Conservation (phyloP, 305 asterid species). For the Plantago coronopus region DNA sequence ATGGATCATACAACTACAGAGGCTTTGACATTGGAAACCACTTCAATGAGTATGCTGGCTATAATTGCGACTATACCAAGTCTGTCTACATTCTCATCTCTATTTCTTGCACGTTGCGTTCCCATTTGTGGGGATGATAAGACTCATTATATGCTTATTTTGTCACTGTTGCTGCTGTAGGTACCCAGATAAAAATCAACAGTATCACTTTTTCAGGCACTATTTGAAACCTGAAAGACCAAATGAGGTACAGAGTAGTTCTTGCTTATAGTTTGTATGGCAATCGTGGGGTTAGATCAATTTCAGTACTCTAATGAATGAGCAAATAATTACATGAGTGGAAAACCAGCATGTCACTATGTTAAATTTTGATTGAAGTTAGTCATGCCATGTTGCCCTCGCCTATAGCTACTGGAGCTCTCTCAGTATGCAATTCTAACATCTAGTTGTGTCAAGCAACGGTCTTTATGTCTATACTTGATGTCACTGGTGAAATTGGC, state of each 20-base stretch:
- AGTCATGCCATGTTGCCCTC: not conserved
- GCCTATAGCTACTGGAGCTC: not conserved
- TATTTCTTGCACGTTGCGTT: conserved; percentile 15
- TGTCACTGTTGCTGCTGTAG: conserved; percentile 38
- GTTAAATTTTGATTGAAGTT: not conserved
- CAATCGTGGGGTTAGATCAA: not conserved
- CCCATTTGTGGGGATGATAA: conserved; percentile 10
- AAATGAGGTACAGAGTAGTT: conserved; percentile 46
- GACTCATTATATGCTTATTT: conserved; percentile 6
- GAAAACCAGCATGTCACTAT: not conserved
- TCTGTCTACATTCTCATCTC: conserved; percentile 35
- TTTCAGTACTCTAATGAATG: not conserved
- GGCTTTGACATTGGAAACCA: conserved; percentile 98
- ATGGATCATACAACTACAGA: conserved; percentile 89
- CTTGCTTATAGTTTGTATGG: conserved; percentile 6
- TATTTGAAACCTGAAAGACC: conserved; percentile 59
- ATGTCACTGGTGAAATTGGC: conserved; percentile 21
- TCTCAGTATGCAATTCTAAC: not conserved
- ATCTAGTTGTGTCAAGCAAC: not conserved
- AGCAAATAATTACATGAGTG: not conserved
- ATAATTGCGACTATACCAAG: conserved; percentile 87
- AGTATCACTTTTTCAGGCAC: conserved; percentile 76
- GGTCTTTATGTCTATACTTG: conserved; percentile 10
- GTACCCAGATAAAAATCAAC: conserved; percentile 74
- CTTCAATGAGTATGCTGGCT: conserved; percentile 98